Conservation (phyloP, 768 basidiomycete genomes). For the Hericium coralloides region DNA sequence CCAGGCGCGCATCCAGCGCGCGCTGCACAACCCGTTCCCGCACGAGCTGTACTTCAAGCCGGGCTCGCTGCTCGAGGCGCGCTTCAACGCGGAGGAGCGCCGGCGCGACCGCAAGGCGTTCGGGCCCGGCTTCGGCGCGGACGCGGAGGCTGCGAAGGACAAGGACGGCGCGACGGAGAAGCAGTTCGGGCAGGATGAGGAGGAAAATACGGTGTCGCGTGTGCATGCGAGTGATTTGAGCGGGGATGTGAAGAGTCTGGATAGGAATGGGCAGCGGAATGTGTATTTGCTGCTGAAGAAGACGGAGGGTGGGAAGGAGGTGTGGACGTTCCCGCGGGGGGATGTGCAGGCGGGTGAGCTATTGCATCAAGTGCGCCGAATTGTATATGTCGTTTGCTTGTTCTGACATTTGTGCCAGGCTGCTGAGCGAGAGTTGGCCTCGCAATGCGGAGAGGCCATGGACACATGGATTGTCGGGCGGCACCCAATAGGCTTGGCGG, state of each 20-base stretch:
- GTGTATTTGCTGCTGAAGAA: slow-evolving; percentile 74
- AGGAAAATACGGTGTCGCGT: slow-evolving; percentile 54
- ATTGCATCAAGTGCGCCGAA: slow-evolving; percentile 60
- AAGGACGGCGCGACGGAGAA: slow-evolving; percentile 10
- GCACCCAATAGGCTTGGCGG: slow-evolving; percentile 77
- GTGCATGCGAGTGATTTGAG: slow-evolving; percentile 49
- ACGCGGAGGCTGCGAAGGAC: slow-evolving; percentile 4
- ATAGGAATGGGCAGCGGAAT: slow-evolving; percentile 78
- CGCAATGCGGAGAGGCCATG: slow-evolving; percentile 74
- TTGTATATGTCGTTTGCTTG: slow-evolving; percentile 2
- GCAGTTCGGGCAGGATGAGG: slow-evolving; percentile 37
- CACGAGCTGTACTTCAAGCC: slow-evolving; percentile 91
- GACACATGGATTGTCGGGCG: slow-evolving; percentile 92
- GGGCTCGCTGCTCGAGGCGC: slow-evolving; percentile 75
- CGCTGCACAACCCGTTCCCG: slow-evolving; percentile 83
- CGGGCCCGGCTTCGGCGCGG: slow-evolving; percentile 45
- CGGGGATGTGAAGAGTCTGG: slow-evolving; percentile 63
- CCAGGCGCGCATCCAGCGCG: slow-evolving; percentile 74
- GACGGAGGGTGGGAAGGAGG: slow-evolving; percentile 33
- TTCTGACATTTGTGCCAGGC: slow-evolving; percentile 37
- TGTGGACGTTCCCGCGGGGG: slow-evolving; percentile 81
- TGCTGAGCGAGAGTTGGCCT: slow-evolving; percentile 59
- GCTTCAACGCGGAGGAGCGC: slow-evolving; percentile 71
- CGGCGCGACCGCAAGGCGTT: slow-evolving; percentile 66
- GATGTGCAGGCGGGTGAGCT: slow-evolving; percentile 52